Evolutionary conservation across 768 basidiomycete species (phyloP), one percentile per base, ranked within the genome.

Genomic region (Leucocoprinus leucothites): DNA sequence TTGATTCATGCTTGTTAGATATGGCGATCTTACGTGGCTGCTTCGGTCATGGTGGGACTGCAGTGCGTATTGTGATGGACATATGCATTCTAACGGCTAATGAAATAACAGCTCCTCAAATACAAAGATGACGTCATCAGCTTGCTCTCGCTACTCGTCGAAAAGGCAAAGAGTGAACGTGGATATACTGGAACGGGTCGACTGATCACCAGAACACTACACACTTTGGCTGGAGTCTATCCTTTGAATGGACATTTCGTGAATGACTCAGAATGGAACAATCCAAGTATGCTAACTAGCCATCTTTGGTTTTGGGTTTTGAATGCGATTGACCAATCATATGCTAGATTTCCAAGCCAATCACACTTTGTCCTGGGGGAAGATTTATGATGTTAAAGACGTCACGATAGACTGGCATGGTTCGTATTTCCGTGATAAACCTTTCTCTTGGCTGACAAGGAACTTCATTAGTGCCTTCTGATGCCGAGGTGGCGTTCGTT

Each of bases 361-460:
- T 44, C 86, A 89, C 60, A 82, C 80, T 57, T 69, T 74, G 9
- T 78, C 82, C 43, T 97, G 95, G 95, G 95, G 94, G 7, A 81
- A 79, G 47, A 70, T 90, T 26, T 91, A 87, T 68, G 82, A 89
- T 53, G 73, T 87, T 3, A 76, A 86, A 62, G 91, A 97, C 53
- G 86, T 94, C 48, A 78, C 82, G 53, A 80, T 94, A 34, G 85
- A 91, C 56, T 98, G 95, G 95, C 94, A 96, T 66, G 82, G 89
- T 89, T 63, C 44, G 77, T 62, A 22, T 34, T 41, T 38, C 31
- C 6, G 41, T 48, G 9, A 25, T 28, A 43, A 6, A n/a, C 21
- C 22, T 2, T 3, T 26, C 14, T 42, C 48, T 57, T 57, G 40
- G 58, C 50, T 66, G 21, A 61, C 44, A 26, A 19, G 25, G n/a